These are phyloP conservation scores for Cordyceps javanica DNA, from an alignment of 2,329 filamentous ascomycete species.

Conservation along the genomic window DNA sequence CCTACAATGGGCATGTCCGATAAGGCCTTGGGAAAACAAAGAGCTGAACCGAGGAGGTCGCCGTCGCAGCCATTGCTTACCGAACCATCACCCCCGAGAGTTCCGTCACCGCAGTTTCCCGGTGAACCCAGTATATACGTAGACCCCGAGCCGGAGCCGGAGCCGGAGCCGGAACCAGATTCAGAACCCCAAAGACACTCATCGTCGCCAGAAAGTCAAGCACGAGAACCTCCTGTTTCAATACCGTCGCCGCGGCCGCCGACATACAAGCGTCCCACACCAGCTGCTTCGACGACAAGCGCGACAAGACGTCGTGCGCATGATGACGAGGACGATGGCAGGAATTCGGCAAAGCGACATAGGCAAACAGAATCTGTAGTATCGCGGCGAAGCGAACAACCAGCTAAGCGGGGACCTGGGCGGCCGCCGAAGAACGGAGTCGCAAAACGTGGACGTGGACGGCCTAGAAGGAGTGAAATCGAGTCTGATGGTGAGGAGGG, in stretches of 20 bases:
- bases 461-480: constrained; percentile 4
- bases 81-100: background rate
- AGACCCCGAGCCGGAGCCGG: background rate
- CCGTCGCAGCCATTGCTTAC: background rate
- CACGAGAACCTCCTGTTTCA: background rate
- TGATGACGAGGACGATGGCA: background rate
- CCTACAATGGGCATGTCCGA: constrained; percentile 7
- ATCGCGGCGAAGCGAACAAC: background rate
- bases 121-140: background rate
- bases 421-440: constrained; percentile 12
- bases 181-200: background rate
- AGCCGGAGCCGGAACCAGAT: background rate
- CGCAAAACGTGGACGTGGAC: constrained; percentile 5
- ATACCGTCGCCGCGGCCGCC: background rate
- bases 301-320: background rate
- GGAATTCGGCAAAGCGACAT: background rate
- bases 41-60: background rate
- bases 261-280: constrained; percentile 1
- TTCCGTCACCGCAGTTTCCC: background rate
- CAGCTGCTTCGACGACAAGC: background rate
- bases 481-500: constrained; percentile 26
- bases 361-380: constrained; percentile 6
- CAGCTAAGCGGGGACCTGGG: constrained; percentile 9
- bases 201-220: background rate
- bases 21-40: constrained; percentile 17